Base-by-base conservation (phyloP, 331 rosid genomes). In the Spiraea crenata region DNA sequence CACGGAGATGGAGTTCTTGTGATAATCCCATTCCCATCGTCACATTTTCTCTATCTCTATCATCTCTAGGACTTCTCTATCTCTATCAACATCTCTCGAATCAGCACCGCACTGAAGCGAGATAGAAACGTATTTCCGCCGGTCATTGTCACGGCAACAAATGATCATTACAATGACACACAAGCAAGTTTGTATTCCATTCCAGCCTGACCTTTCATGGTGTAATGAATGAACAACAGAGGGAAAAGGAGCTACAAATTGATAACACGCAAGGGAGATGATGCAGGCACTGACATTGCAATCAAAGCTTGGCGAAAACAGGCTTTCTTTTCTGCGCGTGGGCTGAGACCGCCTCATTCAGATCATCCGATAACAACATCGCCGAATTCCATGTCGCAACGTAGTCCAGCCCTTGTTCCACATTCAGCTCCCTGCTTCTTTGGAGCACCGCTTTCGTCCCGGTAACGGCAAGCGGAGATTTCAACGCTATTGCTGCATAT, bases 331-430 rank as follows among this genome's bases (percentile, higher is more conserved):
- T 91, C 82, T 80, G 84, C 44, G 67, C 42, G 0, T 60, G 74
- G 3, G 99, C 96, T 0, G 58, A 40, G 10, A 91, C 60, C 2
- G 97, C 95, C 79, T 93, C 95, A 6, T 64, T 44, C 56, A 93
- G 76, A 73, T 93, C 96, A 59, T 44, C 41, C 2, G 99, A 93
- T 4, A 84, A 31, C 71, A 93, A 74, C 75, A 85, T 84, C 1
- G 87, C 87, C 4, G 99, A 79, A 79, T 93, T 93, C 88, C 92
- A 72, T 25, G 97, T 89, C 7, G 97, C 99, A 34, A 87, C 96
- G 69, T 85, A 91, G 65, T 93, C 97, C 87, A 93, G 76, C 1
- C 96, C 97, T 68, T 89, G 96, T 12, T 86, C 99, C 67, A 89
- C 58, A 15, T 64, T 85, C 70, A 93, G 58, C 72, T 93, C 97